Evolutionary conservation across 345 rosid species (phyloP), one percentile per base, ranked within the genome.

Genomic region (Raphanus raphanistrum): DNA sequence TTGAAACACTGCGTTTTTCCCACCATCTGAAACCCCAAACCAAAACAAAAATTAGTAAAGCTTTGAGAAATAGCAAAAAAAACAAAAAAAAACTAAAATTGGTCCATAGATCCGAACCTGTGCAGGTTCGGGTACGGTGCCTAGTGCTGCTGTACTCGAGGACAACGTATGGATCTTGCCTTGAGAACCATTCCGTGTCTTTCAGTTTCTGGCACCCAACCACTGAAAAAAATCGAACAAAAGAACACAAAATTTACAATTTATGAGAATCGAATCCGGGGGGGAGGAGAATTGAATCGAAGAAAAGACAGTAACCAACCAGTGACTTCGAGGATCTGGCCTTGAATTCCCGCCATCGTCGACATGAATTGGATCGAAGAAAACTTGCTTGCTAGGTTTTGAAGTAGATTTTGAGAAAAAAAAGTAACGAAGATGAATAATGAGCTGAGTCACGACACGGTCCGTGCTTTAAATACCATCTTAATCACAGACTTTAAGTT

Each of bases 1-100:
- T 80, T 95, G 96, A 57, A 95, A 95, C 1, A 84, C 87, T 2
- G 98, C 98, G 66, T 86, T 88, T 35, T 75, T 91, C 15, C 90
- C 91, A 66, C 99, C 99, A 91, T 93, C 98, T 48, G 16, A 45
- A 45, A 12, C 6, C 54, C 6, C 3, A 12, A 10, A 10, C 5
- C 16, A 35, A 43, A 43, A 4, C 15, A 45, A 45, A 13, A 4
- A 12, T 45, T 2, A 45, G 15, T 45, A 45, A 10, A 2, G 0
- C 1, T 3, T 9, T 7, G 35, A 35, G 48, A 41, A 41, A 1
- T 2, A 4, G 0, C 3, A 28, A 21, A 21, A 21, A 21, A 21
- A 21, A 21, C 0, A 5, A 33, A 7, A 6, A 6, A 7, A 35
- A 6, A 32, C 35, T 32, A 32, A 32, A 35, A 35, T 35, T 35